phyloP scores from a whole-genome alignment of 106 monocot genomes.

The Iris macrosiphon region DNA sequence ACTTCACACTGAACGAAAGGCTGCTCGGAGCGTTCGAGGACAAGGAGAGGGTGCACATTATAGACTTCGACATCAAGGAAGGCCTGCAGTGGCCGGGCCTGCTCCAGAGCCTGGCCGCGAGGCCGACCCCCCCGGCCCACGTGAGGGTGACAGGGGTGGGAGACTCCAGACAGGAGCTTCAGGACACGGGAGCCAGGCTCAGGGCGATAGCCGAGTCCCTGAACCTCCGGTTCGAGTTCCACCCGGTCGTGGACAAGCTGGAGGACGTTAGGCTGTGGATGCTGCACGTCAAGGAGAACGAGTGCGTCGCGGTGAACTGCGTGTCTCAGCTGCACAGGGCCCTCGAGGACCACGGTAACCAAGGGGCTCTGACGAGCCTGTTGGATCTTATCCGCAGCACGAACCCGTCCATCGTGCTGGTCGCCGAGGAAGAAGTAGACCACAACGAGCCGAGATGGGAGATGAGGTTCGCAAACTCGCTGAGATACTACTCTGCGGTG shows the following conservation, averaged over 20 bases:
- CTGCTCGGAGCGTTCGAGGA: conserved; percentile 50
- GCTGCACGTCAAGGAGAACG: conserved; percentile 84
- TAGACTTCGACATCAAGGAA: conserved; percentile 86
- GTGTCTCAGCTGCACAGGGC: conserved; percentile 57
- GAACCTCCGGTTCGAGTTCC: conserved; percentile 67
- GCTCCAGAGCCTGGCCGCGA: conserved; percentile 60
- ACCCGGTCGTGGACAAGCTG: conserved; percentile 64
- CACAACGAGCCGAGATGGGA: conserved; percentile 56
- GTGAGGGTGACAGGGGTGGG: conserved; percentile 79
- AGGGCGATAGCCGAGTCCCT: conserved; percentile 41
- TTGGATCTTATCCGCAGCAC: conserved; percentile 60
- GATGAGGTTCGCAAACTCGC: conserved; percentile 37
- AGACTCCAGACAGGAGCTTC: conserved; percentile 51
- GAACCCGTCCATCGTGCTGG: conserved; percentile 47
- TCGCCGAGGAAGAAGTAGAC: conserved; percentile 71
- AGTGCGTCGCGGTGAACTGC: conserved; percentile 82
- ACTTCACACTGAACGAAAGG: conserved; percentile 74
- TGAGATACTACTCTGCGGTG: conserved; percentile 63
- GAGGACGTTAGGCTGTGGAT: conserved; percentile 97
- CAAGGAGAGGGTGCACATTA: conserved; percentile 68
- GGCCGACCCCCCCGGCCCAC: conserved; percentile 51
- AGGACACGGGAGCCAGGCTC: conserved; percentile 57
- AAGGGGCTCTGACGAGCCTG: conserved; percentile 32
- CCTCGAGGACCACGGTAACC: conserved; percentile 46
- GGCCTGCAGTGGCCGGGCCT: conserved; percentile 84